These are phyloP conservation scores for Effrenium voratum DNA, from an alignment of 73 alveolate species.

Conservation along the genomic window DNA sequence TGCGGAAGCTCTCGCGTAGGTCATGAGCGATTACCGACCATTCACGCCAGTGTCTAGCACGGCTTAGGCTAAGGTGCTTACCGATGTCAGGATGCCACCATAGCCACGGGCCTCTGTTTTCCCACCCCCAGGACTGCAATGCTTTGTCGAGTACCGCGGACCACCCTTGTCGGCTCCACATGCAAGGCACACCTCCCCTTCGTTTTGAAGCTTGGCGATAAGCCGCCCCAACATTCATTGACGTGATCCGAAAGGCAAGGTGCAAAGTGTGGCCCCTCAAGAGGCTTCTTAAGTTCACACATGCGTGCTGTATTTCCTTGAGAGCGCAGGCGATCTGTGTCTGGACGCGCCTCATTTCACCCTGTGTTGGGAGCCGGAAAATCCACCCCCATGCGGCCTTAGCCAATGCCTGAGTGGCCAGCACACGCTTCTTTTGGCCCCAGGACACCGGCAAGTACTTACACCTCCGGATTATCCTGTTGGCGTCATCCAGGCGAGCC, in stretches of 20 bases:
- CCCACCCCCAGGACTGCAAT: not conserved
- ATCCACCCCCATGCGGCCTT: conserved; percentile 36
- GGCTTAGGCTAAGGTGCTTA: too few species aligned
- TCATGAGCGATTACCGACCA: too few species aligned
- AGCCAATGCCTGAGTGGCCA: not conserved
- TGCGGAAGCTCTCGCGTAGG: too few species aligned
- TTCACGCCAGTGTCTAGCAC: too few species aligned
- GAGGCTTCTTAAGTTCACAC: not conserved
- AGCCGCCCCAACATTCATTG: not conserved
- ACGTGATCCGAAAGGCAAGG: not conserved
- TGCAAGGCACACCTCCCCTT: not conserved
- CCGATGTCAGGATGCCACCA: not conserved
- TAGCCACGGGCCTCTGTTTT: not conserved
- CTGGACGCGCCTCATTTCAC: not conserved
- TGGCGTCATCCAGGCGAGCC: not conserved
- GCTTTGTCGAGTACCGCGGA: not conserved
- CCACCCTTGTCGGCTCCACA: not conserved
- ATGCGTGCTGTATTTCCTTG: not conserved
- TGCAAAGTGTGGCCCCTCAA: not conserved
- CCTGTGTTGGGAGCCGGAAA: not conserved
- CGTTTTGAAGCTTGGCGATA: not conserved
- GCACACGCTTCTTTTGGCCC: not conserved
- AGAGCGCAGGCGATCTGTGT: not conserved
- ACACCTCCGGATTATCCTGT: not conserved
- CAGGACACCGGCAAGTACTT: not conserved